Base-by-base conservation (phyloP, 2,329 filamentous ascomycete genomes). In the Pseudogymnoascus sp. region DNA sequence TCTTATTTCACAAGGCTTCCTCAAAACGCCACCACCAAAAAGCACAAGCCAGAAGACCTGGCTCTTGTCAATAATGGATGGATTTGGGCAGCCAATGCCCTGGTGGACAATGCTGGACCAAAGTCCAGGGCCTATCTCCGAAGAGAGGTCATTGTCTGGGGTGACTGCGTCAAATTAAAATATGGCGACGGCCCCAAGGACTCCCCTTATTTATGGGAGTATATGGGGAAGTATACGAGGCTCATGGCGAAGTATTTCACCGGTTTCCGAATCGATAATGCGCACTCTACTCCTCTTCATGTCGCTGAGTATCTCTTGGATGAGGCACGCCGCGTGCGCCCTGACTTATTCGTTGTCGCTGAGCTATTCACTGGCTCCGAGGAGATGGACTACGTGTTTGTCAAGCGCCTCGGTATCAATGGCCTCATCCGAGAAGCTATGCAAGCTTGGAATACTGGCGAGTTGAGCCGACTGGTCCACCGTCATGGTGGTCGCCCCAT, bases 71-170 rank as follows among this genome's bases (percentile, higher is more conserved):
- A 97, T 77, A 99, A 99, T 72, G 95, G 95, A 46, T 99, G 95
- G 95, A 93, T 99, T 7, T 99, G 95, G 95, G 93, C 91, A 64
- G 93, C 93, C 5, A 96, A 97, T 76, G 93, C 95, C 1, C 84
- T 97, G 76, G 83, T 91, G 46, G 95, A 99, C 77, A 95, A 97
- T 71, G 95, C 95, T 31, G 96, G 96, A 0, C 89, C 92, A 0
- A 81, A 90, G 56, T 96, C 93, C 7, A 87, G 88, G 63, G 92
- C 93, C n/a, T 99, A 99, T 72, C 83, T 99, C n/a, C 86, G 91
- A 61, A 86, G 95, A 68, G 92, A 99, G 75, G 91, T 99, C 65
- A 97, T 99, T 68, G 90, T 97, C 31, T 99, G 95, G 95, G 93
- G 93, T 12, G 95, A 99, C 73, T 99, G 96, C 73, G 95, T 97